These are phyloP conservation scores for Rhodotorula glutinis DNA, from an alignment of 1,284 basidiomycete genomes.

Conservation along the genomic window DNA sequence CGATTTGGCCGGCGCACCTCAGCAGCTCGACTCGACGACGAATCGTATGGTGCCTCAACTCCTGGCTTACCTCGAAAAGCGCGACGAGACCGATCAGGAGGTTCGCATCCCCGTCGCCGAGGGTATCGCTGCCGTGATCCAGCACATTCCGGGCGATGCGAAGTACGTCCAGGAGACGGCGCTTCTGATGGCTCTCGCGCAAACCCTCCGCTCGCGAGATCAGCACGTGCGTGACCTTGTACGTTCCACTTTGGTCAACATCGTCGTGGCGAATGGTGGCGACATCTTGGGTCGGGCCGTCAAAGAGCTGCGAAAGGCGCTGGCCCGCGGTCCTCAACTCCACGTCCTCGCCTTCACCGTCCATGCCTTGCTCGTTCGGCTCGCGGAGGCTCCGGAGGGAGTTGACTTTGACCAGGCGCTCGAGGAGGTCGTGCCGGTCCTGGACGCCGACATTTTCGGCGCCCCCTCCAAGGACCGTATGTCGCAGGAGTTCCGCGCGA, in stretches of 20 bases:
- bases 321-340: constrained; percentile 87
- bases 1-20: constrained; percentile 43
- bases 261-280: constrained; percentile 71
- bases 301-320: constrained; percentile 74
- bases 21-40: constrained; percentile 30
- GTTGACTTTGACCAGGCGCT: constrained; percentile 71
- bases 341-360: constrained; percentile 84
- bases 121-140: constrained; percentile 80
- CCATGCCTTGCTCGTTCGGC: constrained; percentile 75
- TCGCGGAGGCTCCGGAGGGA: constrained; percentile 62
- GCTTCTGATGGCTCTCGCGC: constrained; percentile 77
- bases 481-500: constrained; percentile 72
- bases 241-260: constrained; percentile 78
- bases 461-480: constrained; percentile 86
- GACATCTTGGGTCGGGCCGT: constrained; percentile 70
- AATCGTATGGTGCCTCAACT: constrained; percentile 66
- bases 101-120: constrained; percentile 83
- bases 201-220: constrained; percentile 84
- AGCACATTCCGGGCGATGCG: constrained; percentile 68
- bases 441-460: constrained; percentile 91
- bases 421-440: constrained; percentile 70
- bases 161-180: constrained; percentile 72
- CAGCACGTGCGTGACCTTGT: constrained; percentile 90
- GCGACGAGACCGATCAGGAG: constrained; percentile 67
- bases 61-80: constrained; percentile 72